A percentile compares a stretch with the other conserved stretches of the same genome.
These are phyloP conservation scores for Fusarium sp. DNA, from an alignment of 2,329 filamentous ascomycete genomes.

Conservation along the genomic window DNA sequence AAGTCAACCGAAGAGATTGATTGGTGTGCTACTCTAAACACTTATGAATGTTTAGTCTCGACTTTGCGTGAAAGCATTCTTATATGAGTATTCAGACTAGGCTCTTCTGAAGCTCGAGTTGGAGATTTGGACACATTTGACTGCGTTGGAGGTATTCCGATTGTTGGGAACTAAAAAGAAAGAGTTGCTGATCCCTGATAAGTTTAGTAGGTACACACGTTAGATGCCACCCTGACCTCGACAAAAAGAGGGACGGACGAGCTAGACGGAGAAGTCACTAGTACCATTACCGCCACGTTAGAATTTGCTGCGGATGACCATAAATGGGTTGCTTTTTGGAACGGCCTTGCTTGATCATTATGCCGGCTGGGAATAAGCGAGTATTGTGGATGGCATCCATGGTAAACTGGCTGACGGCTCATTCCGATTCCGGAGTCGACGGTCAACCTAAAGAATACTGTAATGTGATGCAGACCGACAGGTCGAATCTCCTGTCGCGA, in stretches of 20 bases:
- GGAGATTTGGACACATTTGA: background rate
- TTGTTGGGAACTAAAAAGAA: conserved; percentile 13
- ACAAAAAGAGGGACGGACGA: background rate
- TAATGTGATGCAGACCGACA: conserved; percentile 31
- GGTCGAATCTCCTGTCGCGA: conserved; percentile 27
- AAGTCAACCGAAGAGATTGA: conserved; percentile 10
- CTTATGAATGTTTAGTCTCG: background rate
- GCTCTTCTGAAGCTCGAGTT: conserved; percentile 17
- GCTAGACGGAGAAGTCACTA: background rate
- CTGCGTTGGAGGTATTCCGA: background rate
- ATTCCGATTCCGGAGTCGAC: conserved; percentile 34
- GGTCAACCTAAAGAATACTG: conserved; percentile 1
- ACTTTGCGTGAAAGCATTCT: conserved; percentile 25
- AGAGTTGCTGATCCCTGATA: conserved; percentile 18
- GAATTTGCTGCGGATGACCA: background rate
- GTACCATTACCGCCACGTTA: background rate
- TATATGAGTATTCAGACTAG: conserved; percentile 11
- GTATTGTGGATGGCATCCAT: background rate
- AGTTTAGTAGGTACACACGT: background rate
- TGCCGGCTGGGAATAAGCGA: background rate
- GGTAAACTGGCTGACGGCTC: background rate
- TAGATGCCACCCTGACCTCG: conserved; percentile 12
- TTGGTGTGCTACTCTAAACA: conserved; percentile 26
- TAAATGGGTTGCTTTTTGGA: background rate
- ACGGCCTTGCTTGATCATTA: background rate